Conservation (phyloP, 257 asterid species). For the Sherardia arvensis region DNA sequence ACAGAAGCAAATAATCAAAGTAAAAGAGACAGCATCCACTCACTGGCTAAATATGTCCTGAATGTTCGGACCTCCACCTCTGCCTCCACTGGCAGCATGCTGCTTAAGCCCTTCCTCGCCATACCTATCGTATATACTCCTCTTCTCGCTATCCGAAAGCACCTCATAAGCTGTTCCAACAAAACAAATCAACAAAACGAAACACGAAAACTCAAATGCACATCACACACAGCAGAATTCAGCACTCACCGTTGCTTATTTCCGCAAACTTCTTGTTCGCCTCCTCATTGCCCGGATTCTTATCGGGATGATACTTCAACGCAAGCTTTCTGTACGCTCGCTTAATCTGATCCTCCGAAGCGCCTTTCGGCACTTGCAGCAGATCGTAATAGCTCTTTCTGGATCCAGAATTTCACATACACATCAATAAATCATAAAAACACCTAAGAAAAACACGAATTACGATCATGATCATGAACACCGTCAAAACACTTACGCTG, state of each 20-base stretch:
- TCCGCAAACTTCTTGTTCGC: slow-evolving; percentile 91
- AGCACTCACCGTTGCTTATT: slow-evolving; percentile 62
- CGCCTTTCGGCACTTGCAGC: slow-evolving; percentile 67
- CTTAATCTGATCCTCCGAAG: slow-evolving; percentile 86
- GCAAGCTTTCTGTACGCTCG: slow-evolving; percentile 93
- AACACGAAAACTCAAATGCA: neutral
- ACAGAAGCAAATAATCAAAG: neutral
- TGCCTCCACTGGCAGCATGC: slow-evolving; percentile 87
- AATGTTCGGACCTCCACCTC: slow-evolving; percentile 67
- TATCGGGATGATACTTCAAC: slow-evolving; percentile 87
- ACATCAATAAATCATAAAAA: neutral
- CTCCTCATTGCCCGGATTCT: slow-evolving; percentile 85
- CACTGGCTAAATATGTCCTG: slow-evolving; percentile 83
- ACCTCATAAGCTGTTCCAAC: slow-evolving; percentile 78
- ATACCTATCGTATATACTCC: slow-evolving; percentile 67
- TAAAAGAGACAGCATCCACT: slow-evolving; percentile 16
- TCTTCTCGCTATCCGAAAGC: slow-evolving; percentile 72
- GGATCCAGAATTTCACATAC: slow-evolving; percentile 5
- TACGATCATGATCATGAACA: neutral
- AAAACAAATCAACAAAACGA: neutral
- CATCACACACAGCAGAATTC: neutral
- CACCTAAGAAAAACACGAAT: neutral
- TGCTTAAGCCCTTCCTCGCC: slow-evolving; percentile 94
- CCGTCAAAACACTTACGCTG: slow-evolving; percentile 53
- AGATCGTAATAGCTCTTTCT: slow-evolving; percentile 86